Evolutionary conservation across 202 grass and related monocot species (phyloP).

Genomic region (Eragrostis tef): DNA sequence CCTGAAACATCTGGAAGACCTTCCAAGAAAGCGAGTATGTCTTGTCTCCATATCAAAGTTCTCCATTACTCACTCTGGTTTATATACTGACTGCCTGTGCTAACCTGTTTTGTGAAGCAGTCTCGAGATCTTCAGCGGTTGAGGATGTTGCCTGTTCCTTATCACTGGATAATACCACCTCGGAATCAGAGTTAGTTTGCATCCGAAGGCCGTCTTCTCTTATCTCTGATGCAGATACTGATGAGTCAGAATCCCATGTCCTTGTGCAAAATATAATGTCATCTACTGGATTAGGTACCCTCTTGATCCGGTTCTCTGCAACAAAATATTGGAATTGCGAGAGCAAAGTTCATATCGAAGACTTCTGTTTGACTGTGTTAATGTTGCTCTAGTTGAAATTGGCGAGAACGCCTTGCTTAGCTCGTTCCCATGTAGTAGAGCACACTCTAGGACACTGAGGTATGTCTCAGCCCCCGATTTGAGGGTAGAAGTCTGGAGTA

Average conservation of each 20-base stretch:
- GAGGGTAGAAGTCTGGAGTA: constrained; percentile 58
- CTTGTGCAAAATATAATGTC: constrained; percentile 78
- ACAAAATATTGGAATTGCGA: constrained; percentile 60
- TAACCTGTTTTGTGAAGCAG: constrained; percentile 48
- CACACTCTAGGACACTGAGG: constrained; percentile 21
- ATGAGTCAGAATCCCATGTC: constrained; percentile 61
- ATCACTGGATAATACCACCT: constrained; percentile 60
- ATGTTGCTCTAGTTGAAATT: constrained; percentile 69
- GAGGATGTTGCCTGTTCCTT: constrained; percentile 64
- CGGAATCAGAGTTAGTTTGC: constrained; percentile 36
- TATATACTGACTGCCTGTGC: constrained; percentile 3
- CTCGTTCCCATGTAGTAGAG: constrained; percentile 59
- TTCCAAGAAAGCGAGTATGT: constrained; percentile 61
- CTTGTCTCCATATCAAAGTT: constrained; percentile 2
- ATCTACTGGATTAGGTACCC: constrained; percentile 61
- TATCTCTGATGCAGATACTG: constrained; percentile 46
- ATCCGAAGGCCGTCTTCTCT: not conserved
- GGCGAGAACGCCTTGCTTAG: constrained; percentile 55
- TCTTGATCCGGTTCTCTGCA: constrained; percentile 62
- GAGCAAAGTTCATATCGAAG: constrained; percentile 61
- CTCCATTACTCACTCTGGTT: not conserved
- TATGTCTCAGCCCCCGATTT: constrained; percentile 30
- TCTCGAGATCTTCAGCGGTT: constrained; percentile 67
- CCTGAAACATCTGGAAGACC: constrained; percentile 56
- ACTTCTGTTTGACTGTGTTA: constrained; percentile 85